Base-by-base conservation (phyloP, 2,329 filamentous ascomycete species). In the Leptographium galeiforme region DNA sequence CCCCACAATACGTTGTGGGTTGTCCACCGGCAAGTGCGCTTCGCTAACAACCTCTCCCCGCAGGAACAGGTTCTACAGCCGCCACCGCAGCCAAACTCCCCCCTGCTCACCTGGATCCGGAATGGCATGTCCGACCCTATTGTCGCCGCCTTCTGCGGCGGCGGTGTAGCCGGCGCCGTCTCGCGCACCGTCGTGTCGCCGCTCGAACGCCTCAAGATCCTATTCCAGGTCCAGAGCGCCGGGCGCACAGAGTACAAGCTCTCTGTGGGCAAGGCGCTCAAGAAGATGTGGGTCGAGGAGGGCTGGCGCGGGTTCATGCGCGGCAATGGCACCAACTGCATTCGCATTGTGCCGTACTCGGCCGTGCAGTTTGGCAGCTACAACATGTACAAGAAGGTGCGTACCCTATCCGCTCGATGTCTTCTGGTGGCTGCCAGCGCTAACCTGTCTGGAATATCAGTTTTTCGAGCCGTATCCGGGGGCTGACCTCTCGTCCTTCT, bases 341-440 rank as follows among this genome's bases (percentile, higher is more conserved):
- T 98, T 63, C 87, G 93, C 57, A 98, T 98, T 60, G 89, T 98
- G 51, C 93, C 93, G 6, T 98, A 98, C 68, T 97, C 91, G 50
- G 93, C 93, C 12, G 93, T 97, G 43, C 93, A 98, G 65, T 98
- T 98, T 68, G 91, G 91, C 61, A 94, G 89, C 65, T 98, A 97
- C 73, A 97, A 95, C 67, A 82, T 97, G 61, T 98, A 98, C 72
- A 96, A 95, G 70, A 79, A 82, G 72, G 90, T 94, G n/a, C 44
- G 25, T 25, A 16, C 2, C 41, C 25, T n/a, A 11, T 45, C 8
- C 8, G n/a, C 6, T 18, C 46, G 33, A 30, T 32, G 16, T 16
- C 25, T 10, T 10, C 6, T 1, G 5, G 8, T 18, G 8, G 18
- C 30, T 30, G 34, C 25, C 13, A n/a, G 49, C n/a, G 39, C 39